A percentile compares a stretch with the other conserved stretches of the same genome.
Evolutionary conservation across 1,284 basidiomycete genomes (phyloP).

Genomic region (Trametes pubescens): DNA sequence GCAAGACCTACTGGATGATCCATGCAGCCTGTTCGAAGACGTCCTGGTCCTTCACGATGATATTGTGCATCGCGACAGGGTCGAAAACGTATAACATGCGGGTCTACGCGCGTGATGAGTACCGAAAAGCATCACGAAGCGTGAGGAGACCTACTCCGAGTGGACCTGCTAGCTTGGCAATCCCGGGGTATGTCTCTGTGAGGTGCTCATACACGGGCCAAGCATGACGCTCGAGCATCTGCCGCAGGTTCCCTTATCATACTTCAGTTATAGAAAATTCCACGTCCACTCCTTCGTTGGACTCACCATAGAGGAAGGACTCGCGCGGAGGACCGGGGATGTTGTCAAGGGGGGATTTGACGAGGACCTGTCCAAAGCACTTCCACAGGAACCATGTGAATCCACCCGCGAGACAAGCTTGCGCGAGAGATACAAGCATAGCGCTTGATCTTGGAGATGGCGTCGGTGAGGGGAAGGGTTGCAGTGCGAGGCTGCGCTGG

Average conservation of each 20-base stretch:
- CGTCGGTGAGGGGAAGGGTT: neutral
- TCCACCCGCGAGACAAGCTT: slow-evolving; percentile 37
- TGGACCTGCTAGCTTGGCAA: slow-evolving; percentile 22
- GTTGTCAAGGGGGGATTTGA: slow-evolving; percentile 28
- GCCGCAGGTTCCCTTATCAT: slow-evolving; percentile 28
- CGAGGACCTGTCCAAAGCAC: slow-evolving; percentile 15
- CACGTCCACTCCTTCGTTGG: too few relatives aligned
- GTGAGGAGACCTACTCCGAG: slow-evolving; percentile 17
- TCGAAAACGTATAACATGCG: slow-evolving; percentile 33
- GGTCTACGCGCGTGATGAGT: neutral
- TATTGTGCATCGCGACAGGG: slow-evolving; percentile 27
- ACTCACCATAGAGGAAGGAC: slow-evolving; percentile 26
- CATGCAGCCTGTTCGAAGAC: slow-evolving; percentile 23
- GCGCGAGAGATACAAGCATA: neutral
- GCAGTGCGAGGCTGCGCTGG: neutral
- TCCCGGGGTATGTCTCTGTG: slow-evolving; percentile 18
- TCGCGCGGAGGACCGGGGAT: slow-evolving; percentile 24
- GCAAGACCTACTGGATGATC: slow-evolving; percentile 23
- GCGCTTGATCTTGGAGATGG: neutral
- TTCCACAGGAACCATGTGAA: slow-evolving; percentile 31
- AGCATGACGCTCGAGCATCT: slow-evolving; percentile 27
- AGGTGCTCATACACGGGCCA: slow-evolving; percentile 30
- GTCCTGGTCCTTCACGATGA: slow-evolving; percentile 32
- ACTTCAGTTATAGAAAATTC: neutral
- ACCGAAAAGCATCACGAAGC: neutral